Evolutionary conservation across 2,329 filamentous ascomycete species (phyloP).

Genomic region (Colletotrichum sp.): DNA sequence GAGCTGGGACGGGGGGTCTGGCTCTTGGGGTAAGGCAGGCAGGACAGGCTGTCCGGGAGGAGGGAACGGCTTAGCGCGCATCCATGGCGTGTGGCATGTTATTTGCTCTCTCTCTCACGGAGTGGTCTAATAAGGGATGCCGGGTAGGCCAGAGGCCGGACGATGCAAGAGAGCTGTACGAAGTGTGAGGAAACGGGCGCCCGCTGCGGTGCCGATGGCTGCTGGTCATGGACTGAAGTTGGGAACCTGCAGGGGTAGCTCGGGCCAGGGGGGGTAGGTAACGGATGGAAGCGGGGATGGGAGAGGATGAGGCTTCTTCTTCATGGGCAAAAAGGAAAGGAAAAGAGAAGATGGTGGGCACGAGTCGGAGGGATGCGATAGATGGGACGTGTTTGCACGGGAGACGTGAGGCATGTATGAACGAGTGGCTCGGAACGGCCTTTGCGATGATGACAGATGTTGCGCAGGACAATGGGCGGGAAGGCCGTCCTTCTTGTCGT

Average conservation of each 20-base stretch:
- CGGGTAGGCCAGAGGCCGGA: background rate
- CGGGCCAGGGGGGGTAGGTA: background rate
- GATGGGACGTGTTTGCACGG: background rate
- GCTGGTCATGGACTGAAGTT: background rate
- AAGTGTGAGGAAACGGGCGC: background rate
- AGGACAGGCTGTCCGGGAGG: background rate
- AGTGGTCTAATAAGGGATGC: background rate
- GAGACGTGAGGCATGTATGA: background rate
- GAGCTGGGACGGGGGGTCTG: background rate
- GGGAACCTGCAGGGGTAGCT: background rate
- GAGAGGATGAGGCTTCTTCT: background rate
- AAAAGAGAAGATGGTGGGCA: background rate
- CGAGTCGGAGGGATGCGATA: background rate
- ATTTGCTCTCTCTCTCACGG: background rate
- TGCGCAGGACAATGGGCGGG: background rate
- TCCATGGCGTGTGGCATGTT: background rate
- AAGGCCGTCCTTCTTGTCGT: background rate
- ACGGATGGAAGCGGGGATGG: background rate
- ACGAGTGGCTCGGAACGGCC: background rate
- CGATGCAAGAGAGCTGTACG: background rate
- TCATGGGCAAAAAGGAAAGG: background rate
- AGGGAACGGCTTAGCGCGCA: background rate
- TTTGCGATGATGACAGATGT: background rate
- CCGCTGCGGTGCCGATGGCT: slow-evolving; percentile 4
- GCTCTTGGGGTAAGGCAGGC: background rate